phyloP scores from a whole-genome alignment of 345 rosid species.

The Euphorbia tirucalli region DNA sequence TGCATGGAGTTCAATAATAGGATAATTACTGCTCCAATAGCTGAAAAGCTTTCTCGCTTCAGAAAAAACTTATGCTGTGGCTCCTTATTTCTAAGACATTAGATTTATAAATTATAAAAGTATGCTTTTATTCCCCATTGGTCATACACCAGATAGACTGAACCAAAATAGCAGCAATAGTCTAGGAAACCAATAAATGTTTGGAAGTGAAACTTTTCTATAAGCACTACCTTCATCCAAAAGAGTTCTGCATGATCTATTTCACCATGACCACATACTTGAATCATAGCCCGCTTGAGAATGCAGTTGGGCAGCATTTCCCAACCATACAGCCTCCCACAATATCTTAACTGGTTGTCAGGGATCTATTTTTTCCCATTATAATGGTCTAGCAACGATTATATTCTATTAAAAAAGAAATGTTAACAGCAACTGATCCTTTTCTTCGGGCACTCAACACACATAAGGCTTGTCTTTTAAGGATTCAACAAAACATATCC shows the following conservation, averaged over 20 bases:
- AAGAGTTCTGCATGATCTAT: too few species aligned
- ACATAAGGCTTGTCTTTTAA: not conserved
- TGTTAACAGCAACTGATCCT: not conserved
- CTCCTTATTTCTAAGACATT: not conserved
- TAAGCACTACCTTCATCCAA: too few species aligned
- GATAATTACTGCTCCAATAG: not conserved
- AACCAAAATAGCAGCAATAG: not conserved
- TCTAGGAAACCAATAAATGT: too few species aligned
- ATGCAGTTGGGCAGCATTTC: too few species aligned
- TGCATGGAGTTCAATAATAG: not conserved
- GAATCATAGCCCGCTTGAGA: too few species aligned
- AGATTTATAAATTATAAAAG: too few species aligned
- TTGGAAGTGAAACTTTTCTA: too few species aligned
- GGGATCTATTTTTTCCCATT: not conserved
- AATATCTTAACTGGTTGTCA: not conserved
- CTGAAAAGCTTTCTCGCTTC: not conserved
- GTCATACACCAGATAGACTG: not conserved
- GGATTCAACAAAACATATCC: not conserved
- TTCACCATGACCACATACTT: too few species aligned
- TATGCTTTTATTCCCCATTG: not conserved
- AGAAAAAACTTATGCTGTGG: not conserved
- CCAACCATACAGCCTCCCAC: too few species aligned
- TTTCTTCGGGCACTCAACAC: not conserved
- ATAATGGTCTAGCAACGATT: not conserved
- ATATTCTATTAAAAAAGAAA: not conserved